phyloP scores from a whole-genome alignment of 371 early-diverging fungal species.

The Encephalitozoon intestinalis region DNA sequence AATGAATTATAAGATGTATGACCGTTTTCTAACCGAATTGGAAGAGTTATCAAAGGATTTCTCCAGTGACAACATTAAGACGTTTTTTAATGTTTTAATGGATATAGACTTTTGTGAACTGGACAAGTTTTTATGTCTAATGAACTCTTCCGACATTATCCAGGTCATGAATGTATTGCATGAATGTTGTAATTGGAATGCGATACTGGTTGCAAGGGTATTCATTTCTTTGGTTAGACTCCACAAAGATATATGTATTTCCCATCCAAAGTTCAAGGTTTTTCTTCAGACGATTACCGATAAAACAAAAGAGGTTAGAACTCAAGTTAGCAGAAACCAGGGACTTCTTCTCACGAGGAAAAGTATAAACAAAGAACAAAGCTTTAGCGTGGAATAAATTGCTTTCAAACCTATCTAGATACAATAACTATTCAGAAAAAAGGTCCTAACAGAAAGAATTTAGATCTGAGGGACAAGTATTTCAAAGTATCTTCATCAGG shows the following conservation, averaged over 20 bases:
- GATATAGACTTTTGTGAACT: slow-evolving; percentile 31
- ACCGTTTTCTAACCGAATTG: slow-evolving; percentile 21
- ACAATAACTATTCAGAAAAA: no score
- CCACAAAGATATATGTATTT: slow-evolving; percentile 11
- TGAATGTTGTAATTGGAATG: background rate
- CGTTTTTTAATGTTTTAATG: slow-evolving; percentile 20
- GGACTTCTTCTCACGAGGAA: slow-evolving; percentile 5
- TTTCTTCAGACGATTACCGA: background rate
- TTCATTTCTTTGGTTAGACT: background rate
- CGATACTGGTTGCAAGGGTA: slow-evolving; percentile 18
- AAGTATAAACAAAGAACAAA: background rate
- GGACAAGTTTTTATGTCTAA: slow-evolving; percentile 17
- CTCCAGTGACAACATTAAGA: background rate
- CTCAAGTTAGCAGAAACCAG: slow-evolving; percentile 9
- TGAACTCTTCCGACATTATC: slow-evolving; percentile 11
- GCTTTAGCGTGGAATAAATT: background rate
- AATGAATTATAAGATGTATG: slow-evolving; percentile 9
- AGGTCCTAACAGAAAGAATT: no score
- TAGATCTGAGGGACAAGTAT: no score
- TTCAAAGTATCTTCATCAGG: no score
- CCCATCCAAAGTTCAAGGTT: slow-evolving; percentile 3
- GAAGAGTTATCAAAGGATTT: background rate
- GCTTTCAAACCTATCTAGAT: no score
- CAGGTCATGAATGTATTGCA: background rate
- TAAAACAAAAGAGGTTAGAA: slow-evolving; percentile 1